Evolutionary conservation across 345 rosid genomes (phyloP), one percentile per base, ranked within the genome.

Genomic region (Arabidopsis suecica): DNA sequence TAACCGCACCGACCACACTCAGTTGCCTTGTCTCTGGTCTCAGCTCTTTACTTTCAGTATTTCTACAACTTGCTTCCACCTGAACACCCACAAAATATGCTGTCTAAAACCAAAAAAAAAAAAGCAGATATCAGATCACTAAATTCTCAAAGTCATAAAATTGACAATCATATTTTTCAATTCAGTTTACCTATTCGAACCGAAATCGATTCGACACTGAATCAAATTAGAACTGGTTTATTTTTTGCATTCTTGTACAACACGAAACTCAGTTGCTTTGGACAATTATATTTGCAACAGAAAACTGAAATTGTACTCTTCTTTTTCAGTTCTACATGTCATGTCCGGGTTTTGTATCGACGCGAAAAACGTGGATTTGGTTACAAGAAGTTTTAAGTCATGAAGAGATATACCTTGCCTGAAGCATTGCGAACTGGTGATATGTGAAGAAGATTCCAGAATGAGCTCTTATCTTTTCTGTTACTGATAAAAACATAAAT

Each of bases 371-470:
- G 36, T 30, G 10, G 23, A 5, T 7, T 28, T 28, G 32, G 4
- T 28, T 3, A 28, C 4, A 28, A 4, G 32, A 28, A 51, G 57
- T 23, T 23, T 9, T 7, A 6, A 51, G 33, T 22, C 34, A 56
- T 2, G 25, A 20, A 34, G 7, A 50, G 32, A 28, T 28, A 2
- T 89, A 94, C 97, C 99, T 95, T 95, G 75, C 99, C 99, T 50
- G 90, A 85, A 70, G 99, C 97, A 83, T 88, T 87, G 61, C 97
- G 93, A 75, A 95, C 82, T 4, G 97, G 99, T 33, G 99, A 89
- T 61, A 92, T 82, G 84, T 95, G 97, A 58, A 95, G 97, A 78
- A 83, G 84, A 83, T 89, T 92, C 99, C 97, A 92, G 77, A 95
- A 95, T 8, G 86, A 66, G 76, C 87, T 89, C 74, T 81, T 80